A percentile compares a stretch with the other conserved stretches of the same genome.
These are phyloP conservation scores for Cladosporium colombiae DNA, from an alignment of 2,329 filamentous ascomycete species.

Conservation along the genomic window DNA sequence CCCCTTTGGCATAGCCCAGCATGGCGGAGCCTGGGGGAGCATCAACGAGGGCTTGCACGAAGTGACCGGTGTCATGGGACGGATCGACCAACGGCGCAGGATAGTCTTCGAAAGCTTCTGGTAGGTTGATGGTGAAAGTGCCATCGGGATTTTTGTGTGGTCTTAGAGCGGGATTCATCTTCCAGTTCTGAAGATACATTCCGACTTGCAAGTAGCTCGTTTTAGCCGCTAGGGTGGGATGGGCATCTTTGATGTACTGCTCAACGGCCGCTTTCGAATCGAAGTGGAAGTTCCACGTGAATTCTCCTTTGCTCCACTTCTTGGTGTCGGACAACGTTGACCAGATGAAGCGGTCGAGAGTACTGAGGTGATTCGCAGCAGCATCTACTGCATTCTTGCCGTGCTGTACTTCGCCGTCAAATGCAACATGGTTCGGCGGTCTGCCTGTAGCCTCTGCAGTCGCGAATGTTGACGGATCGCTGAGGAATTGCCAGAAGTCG, in stretches of 20 bases:
- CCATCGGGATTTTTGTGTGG: slow-evolving; percentile 25
- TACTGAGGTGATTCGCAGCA: slow-evolving; percentile 20
- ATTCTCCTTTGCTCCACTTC: slow-evolving; percentile 46
- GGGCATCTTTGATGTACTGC: slow-evolving; percentile 35
- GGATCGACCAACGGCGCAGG: slow-evolving; percentile 32
- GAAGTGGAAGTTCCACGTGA: slow-evolving; percentile 45
- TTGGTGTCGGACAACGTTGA: slow-evolving; percentile 41
- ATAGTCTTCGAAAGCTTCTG: neutral
- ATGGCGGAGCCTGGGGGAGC: slow-evolving; percentile 24
- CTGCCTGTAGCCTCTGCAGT: slow-evolving; percentile 19
- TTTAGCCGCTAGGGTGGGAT: slow-evolving; percentile 34
- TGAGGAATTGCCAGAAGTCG: slow-evolving; percentile 24
- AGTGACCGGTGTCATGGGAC: slow-evolving; percentile 34
- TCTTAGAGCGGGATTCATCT: slow-evolving; percentile 17
- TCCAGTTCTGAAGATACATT: slow-evolving; percentile 39
- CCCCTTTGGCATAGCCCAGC: slow-evolving; percentile 22
- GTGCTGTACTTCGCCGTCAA: slow-evolving; percentile 28
- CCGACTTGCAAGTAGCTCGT: slow-evolving; percentile 39
- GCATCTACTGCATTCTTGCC: slow-evolving; percentile 22
- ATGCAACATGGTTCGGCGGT: slow-evolving; percentile 21
- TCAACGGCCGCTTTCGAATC: slow-evolving; percentile 43
- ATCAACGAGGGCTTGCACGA: slow-evolving; percentile 33
- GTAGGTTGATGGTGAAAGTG: slow-evolving; percentile 15
- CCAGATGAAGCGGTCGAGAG: slow-evolving; percentile 43
- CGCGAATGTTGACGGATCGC: slow-evolving; percentile 9